phyloP scores from a whole-genome alignment of 805 yeast genomes.

The Priceomyces fermenticarens region DNA sequence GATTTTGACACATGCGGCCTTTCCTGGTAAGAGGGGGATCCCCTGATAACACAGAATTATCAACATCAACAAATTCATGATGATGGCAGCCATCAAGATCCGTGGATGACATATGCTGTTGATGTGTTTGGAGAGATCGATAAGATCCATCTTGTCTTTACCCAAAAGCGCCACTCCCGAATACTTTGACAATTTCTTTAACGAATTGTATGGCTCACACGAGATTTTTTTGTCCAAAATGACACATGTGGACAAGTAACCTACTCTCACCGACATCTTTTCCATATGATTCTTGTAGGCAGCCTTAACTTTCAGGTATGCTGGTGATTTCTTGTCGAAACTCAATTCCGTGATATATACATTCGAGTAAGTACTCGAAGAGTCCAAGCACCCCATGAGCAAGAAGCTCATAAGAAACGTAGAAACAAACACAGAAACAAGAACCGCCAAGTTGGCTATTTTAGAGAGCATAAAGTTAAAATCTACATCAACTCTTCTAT shows the following conservation, averaged over 20 bases:
- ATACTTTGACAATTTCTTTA: constrained; percentile 17
- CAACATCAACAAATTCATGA: constrained; percentile 40
- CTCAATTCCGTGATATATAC: constrained; percentile 48
- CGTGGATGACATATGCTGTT: constrained; percentile 52
- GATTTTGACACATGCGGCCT: constrained; percentile 16
- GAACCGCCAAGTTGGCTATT: constrained; percentile 40
- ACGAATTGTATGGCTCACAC: constrained; percentile 34
- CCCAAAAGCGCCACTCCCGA: constrained; percentile 35
- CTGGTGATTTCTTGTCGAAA: constrained; percentile 45
- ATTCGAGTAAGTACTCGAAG: constrained; percentile 40
- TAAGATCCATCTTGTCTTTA: constrained; percentile 35
- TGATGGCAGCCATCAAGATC: constrained; percentile 47
- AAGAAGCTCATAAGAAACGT: constrained; percentile 53
- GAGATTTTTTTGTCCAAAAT: constrained; percentile 26
- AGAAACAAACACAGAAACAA: constrained; percentile 44
- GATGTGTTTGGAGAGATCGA: constrained; percentile 45
- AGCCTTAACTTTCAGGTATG: constrained; percentile 37
- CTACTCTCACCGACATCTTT: constrained; percentile 45
- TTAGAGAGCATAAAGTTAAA: not conserved
- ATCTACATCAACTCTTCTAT: too few relatives aligned
- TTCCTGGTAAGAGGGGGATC: constrained; percentile 51
- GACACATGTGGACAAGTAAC: constrained; percentile 58
- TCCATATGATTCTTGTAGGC: constrained; percentile 35
- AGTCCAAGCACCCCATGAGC: constrained; percentile 51
- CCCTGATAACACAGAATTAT: constrained; percentile 40